Evolutionary conservation across 305 asterid genomes (phyloP), one percentile per base, ranked within the genome.

Genomic region (Rubia occidens): DNA sequence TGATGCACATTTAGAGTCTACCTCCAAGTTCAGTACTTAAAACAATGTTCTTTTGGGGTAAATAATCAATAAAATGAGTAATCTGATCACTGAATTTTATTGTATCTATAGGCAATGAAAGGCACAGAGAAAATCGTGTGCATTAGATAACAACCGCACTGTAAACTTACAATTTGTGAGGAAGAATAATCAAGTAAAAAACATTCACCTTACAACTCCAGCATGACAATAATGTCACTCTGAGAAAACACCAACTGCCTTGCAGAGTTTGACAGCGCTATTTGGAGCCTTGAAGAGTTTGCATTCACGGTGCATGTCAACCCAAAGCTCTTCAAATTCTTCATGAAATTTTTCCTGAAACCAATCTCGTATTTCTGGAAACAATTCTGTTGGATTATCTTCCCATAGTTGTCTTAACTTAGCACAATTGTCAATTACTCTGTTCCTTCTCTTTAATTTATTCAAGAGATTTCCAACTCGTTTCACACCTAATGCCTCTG

Each of bases 401-500:
- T 68, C 35, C 77, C 77, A 74, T 13, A 68, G 58, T 24, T 40
- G 62, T 42, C 63, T 60, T n/a, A 74, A 45, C 60, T 21, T 75
- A 13, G 37, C 88, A 73, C 90, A 71, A 54, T 79, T 80, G 72
- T 86, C 91, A 35, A 88, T 79, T 24, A 80, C 71, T 74, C 83
- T 67, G 69, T 76, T 79, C 76, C 74, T 81, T 9, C 45, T 71
- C 64, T 75, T 82, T 60, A 93, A 60, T 76, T 78, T 82, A 73
- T 72, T 75, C 79, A 90, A 63, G 20, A 93, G 76, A 77, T 90
- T 85, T 11, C 88, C 95, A 11, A 82, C 89, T 20, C 95, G 78
- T 78, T 79, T 88, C 67, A 83, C 73, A 8, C 96, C 90, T 60
- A 73, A 70, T 2, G 92, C 82, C 77, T 87, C 95, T 3, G 96